A percentile compares a stretch with the other conserved stretches of the same genome.
Evolutionary conservation across 2,329 filamentous ascomycete species (phyloP).

Genomic region (Saccharata proteae): DNA sequence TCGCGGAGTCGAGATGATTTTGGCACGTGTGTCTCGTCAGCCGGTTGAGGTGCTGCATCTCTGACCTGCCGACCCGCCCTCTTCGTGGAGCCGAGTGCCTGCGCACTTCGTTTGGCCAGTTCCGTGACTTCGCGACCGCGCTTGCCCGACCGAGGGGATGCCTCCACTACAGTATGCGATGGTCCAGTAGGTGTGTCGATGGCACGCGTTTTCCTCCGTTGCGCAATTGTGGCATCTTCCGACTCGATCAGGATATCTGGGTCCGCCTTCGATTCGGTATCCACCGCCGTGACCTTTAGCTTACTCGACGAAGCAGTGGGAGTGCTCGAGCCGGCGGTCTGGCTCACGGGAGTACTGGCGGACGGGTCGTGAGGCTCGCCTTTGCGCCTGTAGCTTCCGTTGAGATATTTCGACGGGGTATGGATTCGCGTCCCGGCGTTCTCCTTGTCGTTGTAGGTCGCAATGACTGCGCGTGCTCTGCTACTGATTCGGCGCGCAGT

Average conservation of each 20-base stretch:
- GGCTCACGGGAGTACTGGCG: background rate
- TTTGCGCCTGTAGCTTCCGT: constrained; percentile 11
- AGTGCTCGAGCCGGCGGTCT: background rate
- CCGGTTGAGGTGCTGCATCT: constrained; percentile 42
- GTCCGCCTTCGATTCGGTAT: constrained; percentile 2
- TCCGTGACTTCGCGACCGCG: constrained; percentile 24
- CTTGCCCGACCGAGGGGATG: constrained; percentile 3
- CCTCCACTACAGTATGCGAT: background rate
- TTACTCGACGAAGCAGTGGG: no score
- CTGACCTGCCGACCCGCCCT: constrained; percentile 66
- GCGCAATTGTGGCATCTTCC: background rate
- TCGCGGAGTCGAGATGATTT: no score
- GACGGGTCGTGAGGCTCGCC: constrained; percentile 13
- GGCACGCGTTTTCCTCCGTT: background rate
- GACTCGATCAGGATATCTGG: constrained; percentile 1
- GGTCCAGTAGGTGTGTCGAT: background rate
- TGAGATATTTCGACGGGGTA: constrained; percentile 34
- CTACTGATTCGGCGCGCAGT: constrained; percentile 33
- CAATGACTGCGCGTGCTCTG: constrained; percentile 43
- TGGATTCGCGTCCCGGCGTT: constrained; percentile 51
- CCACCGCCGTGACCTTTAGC: constrained; percentile 2
- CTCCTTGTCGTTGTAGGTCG: constrained; percentile 55
- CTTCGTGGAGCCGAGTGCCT: constrained; percentile 5
- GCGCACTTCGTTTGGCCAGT: constrained; percentile 23
- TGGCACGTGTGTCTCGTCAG: no score